phyloP scores from a whole-genome alignment of 768 basidiomycete genomes.

The Daedaleopsis sinensis region DNA sequence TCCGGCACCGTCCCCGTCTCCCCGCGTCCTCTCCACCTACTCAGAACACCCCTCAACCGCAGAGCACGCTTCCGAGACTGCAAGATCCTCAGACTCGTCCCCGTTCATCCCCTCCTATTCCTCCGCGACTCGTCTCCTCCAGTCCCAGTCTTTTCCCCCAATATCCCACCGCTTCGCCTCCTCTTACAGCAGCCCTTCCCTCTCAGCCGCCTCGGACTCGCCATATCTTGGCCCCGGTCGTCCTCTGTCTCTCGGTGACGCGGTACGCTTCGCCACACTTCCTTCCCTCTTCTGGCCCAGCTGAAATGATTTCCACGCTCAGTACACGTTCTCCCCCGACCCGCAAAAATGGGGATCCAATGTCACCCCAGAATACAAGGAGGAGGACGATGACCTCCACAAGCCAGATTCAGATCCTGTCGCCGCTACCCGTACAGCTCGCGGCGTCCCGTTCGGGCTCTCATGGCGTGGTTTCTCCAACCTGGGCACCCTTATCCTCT shows the following conservation, averaged over 20 bases:
- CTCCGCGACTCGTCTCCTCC: slow-evolving; percentile 14
- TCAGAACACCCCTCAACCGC: slow-evolving; percentile 8
- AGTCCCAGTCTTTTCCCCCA: slow-evolving; percentile 22
- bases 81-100: slow-evolving; percentile 9
- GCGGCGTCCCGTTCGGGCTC: slow-evolving; percentile 38
- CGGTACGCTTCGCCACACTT: slow-evolving; percentile 17
- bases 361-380: slow-evolving; percentile 33
- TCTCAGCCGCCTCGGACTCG: slow-evolving; percentile 29
- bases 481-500: slow-evolving; percentile 41
- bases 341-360: slow-evolving; percentile 39
- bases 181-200: slow-evolving; percentile 24
- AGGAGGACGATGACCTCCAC: slow-evolving; percentile 43
- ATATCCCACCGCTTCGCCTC: slow-evolving; percentile 26
- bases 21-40: not conserved
- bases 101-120: slow-evolving; percentile 13
- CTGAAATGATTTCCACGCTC: slow-evolving; percentile 7
- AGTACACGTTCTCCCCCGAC: slow-evolving; percentile 42
- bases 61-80: too few relatives aligned
- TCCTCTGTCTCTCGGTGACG: slow-evolving; percentile 29
- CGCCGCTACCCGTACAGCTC: slow-evolving; percentile 33
- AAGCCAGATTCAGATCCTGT: slow-evolving; percentile 32
- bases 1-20: slow-evolving; percentile 1
- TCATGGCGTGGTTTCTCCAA: slow-evolving; percentile 44
- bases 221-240: slow-evolving; percentile 31
- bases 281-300: not conserved